Evolutionary conservation across 345 rosid genomes (phyloP), one percentile per base, ranked within the genome.

Genomic region (Cardamine occulta): DNA sequence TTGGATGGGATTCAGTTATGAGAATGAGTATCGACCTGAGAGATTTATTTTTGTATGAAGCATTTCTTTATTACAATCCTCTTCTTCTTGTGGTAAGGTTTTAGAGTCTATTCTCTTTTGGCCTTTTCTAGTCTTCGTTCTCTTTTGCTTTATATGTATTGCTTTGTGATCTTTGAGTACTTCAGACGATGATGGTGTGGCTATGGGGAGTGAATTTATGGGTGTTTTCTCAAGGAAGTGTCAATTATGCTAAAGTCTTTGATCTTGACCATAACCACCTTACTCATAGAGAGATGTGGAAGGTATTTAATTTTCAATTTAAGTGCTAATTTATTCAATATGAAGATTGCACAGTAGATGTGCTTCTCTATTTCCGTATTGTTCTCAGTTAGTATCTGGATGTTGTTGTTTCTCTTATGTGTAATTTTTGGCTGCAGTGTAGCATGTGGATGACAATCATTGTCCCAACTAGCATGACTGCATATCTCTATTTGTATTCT

Each of bases 1-100:
- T 88, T 82, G 97, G 98, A 81, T 95, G 96, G 99, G 90, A 87
- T 82, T 95, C 99, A 18, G 98, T 92, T 60, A 90, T 95, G 98
- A 87, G 98, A 82, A 95, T 95, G 98, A 85, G 97, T 48, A 86
- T 53, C 2, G 93, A 90, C 71, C 67, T 95, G 79, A 87, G 89
- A 48, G 98, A 90, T 62, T 85, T 90, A 34, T 95, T 90, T 73
- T 78, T 95, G 9, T 95, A 92, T 13, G 99, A 93, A 83, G 96
- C 90, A 7, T 92, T 95, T 87, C 86, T 95, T 82, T 90, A 88
- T 79, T 95, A 90, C 80, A 95, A 95, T 28, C 99, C 97, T 78
- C 96, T 95, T 74, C 97, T 90, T 79, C 96, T 95, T 62, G 87
- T 86, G 96, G 99, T 95, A 52, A 85, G 93, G 23, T 17, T 80